phyloP scores from a whole-genome alignment of 106 monocot species.

The Acanthochlamys bracteata region DNA sequence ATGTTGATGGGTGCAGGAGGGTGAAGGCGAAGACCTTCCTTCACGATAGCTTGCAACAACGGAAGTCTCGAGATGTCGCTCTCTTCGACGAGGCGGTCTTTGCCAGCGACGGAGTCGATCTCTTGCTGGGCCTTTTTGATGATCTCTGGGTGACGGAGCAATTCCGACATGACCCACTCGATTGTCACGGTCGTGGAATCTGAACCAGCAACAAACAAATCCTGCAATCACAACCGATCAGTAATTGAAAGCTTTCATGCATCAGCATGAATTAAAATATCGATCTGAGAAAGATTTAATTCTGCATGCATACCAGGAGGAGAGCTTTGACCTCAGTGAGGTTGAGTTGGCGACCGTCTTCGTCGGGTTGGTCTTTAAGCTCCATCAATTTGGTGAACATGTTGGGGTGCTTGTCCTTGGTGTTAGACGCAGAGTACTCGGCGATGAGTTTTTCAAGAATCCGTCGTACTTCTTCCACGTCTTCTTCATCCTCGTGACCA shows the following conservation, averaged over 20 bases:
- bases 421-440: too few relatives aligned
- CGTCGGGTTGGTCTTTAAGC: constrained; percentile 14
- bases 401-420: too few relatives aligned
- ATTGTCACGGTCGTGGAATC: constrained; percentile 24
- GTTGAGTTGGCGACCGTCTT: constrained; percentile 31
- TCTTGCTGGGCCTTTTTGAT: not conserved
- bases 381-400: constrained; percentile 9
- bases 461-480: too few relatives aligned
- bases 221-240: constrained; percentile 9
- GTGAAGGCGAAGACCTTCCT: constrained; percentile 17
- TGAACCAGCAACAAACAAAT: constrained; percentile 32
- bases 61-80: constrained; percentile 1
- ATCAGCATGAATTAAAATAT: not conserved
- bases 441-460: too few relatives aligned
- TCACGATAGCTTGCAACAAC: constrained; percentile 9
- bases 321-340: constrained; percentile 51
- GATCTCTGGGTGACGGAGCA: not conserved
- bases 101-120: not conserved
- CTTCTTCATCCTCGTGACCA: constrained; percentile 24
- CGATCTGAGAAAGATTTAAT: not conserved
- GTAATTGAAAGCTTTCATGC: not conserved
- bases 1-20: constrained; percentile 11
- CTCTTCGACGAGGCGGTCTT: not conserved
- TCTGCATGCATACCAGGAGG: constrained; percentile 12
- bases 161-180: constrained; percentile 27